phyloP scores from a whole-genome alignment of 1,284 basidiomycete species.

The Hemileia vastatrix region DNA sequence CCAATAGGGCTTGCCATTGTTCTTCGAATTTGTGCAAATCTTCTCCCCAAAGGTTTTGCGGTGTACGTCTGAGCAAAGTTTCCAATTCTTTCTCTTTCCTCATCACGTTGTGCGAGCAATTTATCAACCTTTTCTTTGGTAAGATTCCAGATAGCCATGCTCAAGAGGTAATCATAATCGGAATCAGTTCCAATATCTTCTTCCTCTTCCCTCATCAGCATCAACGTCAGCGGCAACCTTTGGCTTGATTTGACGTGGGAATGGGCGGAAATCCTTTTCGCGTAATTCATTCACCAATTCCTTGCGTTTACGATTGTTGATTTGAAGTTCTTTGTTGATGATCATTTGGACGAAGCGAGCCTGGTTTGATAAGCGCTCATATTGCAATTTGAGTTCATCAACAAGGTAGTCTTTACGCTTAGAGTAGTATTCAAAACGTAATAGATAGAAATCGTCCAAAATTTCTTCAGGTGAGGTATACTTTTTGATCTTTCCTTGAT shows the following conservation, averaged over 20 bases:
- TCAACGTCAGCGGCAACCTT: constrained; percentile 63
- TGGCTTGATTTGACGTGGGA: constrained; percentile 57
- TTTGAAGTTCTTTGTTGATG: constrained; percentile 69
- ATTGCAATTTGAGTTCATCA: constrained; percentile 67
- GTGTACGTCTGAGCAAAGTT: constrained; percentile 63
- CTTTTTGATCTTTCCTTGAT: constrained; percentile 90
- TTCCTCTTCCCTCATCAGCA: constrained; percentile 50
- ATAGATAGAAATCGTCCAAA: constrained; percentile 82
- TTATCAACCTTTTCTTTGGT: constrained; percentile 88
- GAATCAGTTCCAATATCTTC: constrained; percentile 50
- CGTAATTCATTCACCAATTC: constrained; percentile 78
- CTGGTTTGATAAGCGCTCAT: constrained; percentile 85
- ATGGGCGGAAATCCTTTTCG: constrained; percentile 71
- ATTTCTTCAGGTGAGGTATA: constrained; percentile 85
- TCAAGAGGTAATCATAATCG: constrained; percentile 87
- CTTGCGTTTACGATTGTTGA: constrained; percentile 78
- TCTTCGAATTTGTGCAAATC: constrained; percentile 75
- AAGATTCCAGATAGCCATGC: constrained; percentile 90
- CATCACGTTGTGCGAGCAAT: constrained; percentile 65
- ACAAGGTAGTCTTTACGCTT: constrained; percentile 88
- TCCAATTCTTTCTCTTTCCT: constrained; percentile 78
- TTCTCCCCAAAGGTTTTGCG: constrained; percentile 76
- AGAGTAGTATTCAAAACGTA: constrained; percentile 80
- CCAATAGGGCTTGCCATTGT: constrained; percentile 79
- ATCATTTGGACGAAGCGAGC: constrained; percentile 98